These are phyloP conservation scores for Thuja plicata DNA, from an alignment of 83 land plant genomes.

Conservation along the genomic window DNA sequence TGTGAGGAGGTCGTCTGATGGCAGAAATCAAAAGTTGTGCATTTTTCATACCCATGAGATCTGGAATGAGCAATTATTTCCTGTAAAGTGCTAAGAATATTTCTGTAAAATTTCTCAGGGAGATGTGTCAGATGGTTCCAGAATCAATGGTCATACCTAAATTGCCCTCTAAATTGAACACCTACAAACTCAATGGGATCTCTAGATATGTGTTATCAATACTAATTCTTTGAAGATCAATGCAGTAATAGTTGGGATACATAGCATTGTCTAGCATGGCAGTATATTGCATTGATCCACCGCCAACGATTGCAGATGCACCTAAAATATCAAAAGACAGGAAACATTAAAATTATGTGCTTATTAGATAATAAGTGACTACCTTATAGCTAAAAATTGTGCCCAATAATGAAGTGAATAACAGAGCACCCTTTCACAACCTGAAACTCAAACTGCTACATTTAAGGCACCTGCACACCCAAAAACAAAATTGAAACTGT, in stretches of 20 bases:
- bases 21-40: slow-evolving; percentile 42
- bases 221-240: slow-evolving; percentile 37
- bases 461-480: slow-evolving; percentile 47
- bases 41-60: slow-evolving; percentile 23
- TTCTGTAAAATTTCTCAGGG: too few species aligned
- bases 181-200: too few species aligned
- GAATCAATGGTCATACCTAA: too few species aligned
- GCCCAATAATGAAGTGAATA: slow-evolving; percentile 33
- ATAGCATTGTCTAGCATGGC: too few species aligned
- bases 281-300: too few species aligned
- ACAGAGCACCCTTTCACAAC: slow-evolving; percentile 46
- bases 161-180: too few species aligned
- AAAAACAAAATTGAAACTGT: slow-evolving; percentile 28
- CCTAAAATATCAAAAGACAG: neutral
- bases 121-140: too few species aligned
- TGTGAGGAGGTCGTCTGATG: slow-evolving; percentile 27
- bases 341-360: slow-evolving; percentile 41
- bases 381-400: slow-evolving; percentile 37
- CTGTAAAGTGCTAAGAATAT: too few species aligned
- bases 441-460: slow-evolving; percentile 51
- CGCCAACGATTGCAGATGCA: too few species aligned
- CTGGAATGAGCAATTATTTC: slow-evolving; percentile 24
- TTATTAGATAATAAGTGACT: slow-evolving; percentile 46
- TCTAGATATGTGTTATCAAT: slow-evolving; percentile 18
- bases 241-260: too few species aligned